Conservation (phyloP, 2,329 filamentous ascomycete species). For the Alternaria atra region DNA sequence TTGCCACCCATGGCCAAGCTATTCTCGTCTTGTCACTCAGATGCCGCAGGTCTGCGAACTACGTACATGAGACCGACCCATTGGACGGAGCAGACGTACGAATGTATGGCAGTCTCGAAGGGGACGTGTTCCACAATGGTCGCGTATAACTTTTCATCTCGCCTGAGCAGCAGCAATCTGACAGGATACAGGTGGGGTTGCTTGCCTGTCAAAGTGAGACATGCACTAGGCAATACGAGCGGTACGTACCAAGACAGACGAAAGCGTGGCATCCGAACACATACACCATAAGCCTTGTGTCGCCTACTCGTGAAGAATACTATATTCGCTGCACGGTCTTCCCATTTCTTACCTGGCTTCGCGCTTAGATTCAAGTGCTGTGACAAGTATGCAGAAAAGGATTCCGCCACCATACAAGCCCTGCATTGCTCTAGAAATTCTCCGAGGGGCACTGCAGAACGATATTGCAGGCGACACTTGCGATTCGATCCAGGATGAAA, state of each 20-base stretch:
- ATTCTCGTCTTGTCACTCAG: slow-evolving; percentile 11
- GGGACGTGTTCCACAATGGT: slow-evolving; percentile 14
- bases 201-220: slow-evolving; percentile 11
- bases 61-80: slow-evolving; percentile 11
- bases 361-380: slow-evolving; percentile 9
- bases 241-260: slow-evolving; percentile 6
- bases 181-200: slow-evolving; percentile 5
- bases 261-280: neutral
- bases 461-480: slow-evolving; percentile 10
- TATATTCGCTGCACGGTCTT: neutral
- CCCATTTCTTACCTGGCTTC: neutral
- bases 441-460: slow-evolving; percentile 14
- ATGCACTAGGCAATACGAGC: slow-evolving; percentile 11
- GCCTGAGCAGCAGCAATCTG: slow-evolving; percentile 12
- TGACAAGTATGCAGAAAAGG: slow-evolving; percentile 13
- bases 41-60: slow-evolving; percentile 23
- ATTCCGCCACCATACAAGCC: slow-evolving; percentile 17
- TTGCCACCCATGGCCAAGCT: neutral
- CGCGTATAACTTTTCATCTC: slow-evolving; percentile 16
- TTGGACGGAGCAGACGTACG: slow-evolving; percentile 12
- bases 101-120: slow-evolving; percentile 25
- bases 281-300: neutral
- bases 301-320: neutral
- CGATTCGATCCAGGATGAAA: slow-evolving; percentile 3
- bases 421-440: slow-evolving; percentile 13